A percentile compares a stretch with the other conserved stretches of the same genome.
These are phyloP conservation scores for Teunomyces funiuensis DNA, from an alignment of 805 yeast genomes.

Conservation along the genomic window DNA sequence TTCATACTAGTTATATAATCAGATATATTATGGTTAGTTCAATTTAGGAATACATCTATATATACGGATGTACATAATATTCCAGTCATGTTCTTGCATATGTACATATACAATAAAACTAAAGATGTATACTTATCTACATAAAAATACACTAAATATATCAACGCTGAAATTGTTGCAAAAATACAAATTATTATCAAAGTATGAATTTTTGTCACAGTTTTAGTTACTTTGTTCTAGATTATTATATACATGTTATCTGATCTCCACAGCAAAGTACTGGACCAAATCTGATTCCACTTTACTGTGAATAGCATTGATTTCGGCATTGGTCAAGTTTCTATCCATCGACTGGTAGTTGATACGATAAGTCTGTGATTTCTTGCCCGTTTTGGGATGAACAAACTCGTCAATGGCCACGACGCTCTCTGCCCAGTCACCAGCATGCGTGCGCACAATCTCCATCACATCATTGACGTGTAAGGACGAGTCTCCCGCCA, in stretches of 20 bases:
- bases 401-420: constrained; percentile 74
- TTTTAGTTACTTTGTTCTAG: not conserved
- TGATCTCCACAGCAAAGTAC: constrained; percentile 57
- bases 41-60: no score
- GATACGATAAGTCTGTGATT: constrained; percentile 83
- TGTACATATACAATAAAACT: not conserved
- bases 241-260: constrained; percentile 17
- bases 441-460: constrained; percentile 78
- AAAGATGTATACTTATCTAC: not conserved
- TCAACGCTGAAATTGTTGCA: not conserved
- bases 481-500: constrained; percentile 48
- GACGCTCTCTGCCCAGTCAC: constrained; percentile 88
- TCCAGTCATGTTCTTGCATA: no score
- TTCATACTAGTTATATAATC: no score
- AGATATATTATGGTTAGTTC: no score
- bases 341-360: constrained; percentile 96
- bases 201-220: not conserved
- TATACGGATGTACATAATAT: no score
- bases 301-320: constrained; percentile 67
- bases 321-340: constrained; percentile 79
- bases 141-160: no score
- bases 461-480: constrained; percentile 96
- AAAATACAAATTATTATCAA: no score
- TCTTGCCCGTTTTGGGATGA: constrained; percentile 78
- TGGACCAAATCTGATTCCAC: constrained; percentile 59